These are phyloP conservation scores for Piper betle DNA, from an alignment of 164 flowering plant genomes.

Conservation along the genomic window DNA sequence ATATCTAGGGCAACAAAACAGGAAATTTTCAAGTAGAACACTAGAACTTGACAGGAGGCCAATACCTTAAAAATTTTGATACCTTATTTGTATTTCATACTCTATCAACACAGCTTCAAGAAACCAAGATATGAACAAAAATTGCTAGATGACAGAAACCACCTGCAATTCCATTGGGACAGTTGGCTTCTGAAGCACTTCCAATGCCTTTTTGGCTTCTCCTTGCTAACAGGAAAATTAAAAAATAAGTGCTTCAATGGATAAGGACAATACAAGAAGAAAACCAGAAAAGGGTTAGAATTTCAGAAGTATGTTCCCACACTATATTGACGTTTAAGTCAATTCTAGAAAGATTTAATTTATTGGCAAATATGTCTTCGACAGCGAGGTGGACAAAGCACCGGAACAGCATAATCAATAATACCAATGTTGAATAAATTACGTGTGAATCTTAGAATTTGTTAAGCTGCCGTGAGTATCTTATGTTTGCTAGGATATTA, in stretches of 20 bases:
- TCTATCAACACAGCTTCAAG: background rate
- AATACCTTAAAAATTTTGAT: background rate
- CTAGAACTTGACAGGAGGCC: background rate
- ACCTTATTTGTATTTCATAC: background rate
- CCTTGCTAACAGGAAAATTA: constrained; percentile 47
- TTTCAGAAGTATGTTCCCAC: background rate
- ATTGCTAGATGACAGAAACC: background rate
- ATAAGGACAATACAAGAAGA: no score
- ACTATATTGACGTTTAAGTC: background rate
- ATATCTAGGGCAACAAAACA: no score
- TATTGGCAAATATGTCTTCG: no score
- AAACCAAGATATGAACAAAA: background rate
- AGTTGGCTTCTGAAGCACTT: constrained; percentile 79
- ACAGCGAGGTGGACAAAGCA: no score
- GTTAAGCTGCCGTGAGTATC: no score
- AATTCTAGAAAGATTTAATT: no score
- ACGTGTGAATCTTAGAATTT: no score
- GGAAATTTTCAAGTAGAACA: background rate
- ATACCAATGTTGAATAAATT: no score
- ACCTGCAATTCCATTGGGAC: constrained; percentile 90
- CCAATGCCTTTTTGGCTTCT: constrained; percentile 93
- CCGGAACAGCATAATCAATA: no score
- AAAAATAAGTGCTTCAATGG: background rate
- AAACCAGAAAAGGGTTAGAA: background rate
- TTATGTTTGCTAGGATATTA: no score